Conservation (phyloP, 2,329 filamentous ascomycete genomes). For the Dactylonectria macrodidyma region DNA sequence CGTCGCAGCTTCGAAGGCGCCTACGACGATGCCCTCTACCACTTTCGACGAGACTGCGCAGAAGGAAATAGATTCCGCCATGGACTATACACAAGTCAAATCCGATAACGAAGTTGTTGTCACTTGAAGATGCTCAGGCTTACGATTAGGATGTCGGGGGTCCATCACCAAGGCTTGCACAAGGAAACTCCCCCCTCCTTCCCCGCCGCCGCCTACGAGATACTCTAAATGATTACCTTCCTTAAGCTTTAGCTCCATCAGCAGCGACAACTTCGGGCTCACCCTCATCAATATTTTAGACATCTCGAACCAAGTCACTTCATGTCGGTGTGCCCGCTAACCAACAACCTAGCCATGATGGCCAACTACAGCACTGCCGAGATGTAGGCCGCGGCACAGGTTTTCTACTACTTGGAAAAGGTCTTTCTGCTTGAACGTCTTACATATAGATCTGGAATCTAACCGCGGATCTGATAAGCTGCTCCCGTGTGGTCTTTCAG, state of each 20-base stretch:
- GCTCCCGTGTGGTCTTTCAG: constrained; percentile 8
- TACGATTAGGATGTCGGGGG: constrained; percentile 58
- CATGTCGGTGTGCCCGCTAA: constrained; percentile 64
- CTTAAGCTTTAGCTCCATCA: constrained; percentile 64
- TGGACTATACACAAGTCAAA: background rate
- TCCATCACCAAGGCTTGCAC: constrained; percentile 58
- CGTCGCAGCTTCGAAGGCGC: constrained; percentile 1
- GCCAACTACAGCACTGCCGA: constrained; percentile 65
- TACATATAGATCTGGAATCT: background rate
- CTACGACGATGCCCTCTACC: background rate
- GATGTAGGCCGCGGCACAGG: constrained; percentile 69
- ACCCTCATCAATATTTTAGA: constrained; percentile 76
- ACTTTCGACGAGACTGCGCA: constrained; percentile 10
- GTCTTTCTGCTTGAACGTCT: background rate
- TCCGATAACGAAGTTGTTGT: constrained; percentile 13
- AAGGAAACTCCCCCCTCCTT: constrained; percentile 50
- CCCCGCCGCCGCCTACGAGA: constrained; percentile 55
- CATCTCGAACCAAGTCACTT: constrained; percentile 74
- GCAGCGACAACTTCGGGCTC: constrained; percentile 71
- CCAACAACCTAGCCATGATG: constrained; percentile 71
- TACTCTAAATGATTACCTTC: constrained; percentile 64
- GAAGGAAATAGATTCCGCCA: background rate
- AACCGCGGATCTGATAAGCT: background rate
- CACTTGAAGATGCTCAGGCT: constrained; percentile 42
- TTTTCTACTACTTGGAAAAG: constrained; percentile 65